phyloP scores from a whole-genome alignment of 1,284 basidiomycete species.

The Apiotrichum akiyoshidainum region DNA sequence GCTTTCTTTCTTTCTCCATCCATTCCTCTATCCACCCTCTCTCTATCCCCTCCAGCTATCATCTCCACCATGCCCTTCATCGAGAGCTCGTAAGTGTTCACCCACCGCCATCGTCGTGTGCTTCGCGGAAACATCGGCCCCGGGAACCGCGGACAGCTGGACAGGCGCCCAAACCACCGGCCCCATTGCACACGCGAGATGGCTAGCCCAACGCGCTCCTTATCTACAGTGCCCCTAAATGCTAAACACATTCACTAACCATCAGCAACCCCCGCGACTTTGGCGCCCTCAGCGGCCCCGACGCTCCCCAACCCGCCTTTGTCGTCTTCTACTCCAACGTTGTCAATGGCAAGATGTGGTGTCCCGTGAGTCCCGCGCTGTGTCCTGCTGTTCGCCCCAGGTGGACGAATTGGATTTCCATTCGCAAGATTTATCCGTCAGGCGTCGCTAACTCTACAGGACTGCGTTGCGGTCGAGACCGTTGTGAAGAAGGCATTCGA shows the following conservation, averaged over 20 bases:
- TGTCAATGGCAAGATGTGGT: slow-evolving; percentile 52
- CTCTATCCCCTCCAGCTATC: no score
- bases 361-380: slow-evolving; percentile 41
- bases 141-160: no score
- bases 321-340: slow-evolving; percentile 51
- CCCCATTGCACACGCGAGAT: not conserved
- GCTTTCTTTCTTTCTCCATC: not conserved
- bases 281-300: slow-evolving; percentile 40
- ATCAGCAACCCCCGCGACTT: slow-evolving; percentile 43
- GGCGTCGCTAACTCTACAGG: slow-evolving; percentile 53
- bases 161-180: no score
- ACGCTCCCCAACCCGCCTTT: slow-evolving; percentile 39
- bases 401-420: no score
- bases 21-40: no score
- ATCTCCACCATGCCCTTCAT: slow-evolving; percentile 13
- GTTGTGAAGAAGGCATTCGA: slow-evolving; percentile 61
- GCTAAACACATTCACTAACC: not conserved
- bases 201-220: not conserved
- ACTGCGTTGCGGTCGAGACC: slow-evolving; percentile 66
- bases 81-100: slow-evolving; percentile 16
- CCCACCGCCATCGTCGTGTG: not conserved
- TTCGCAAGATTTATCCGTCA: not conserved
- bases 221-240: not conserved
- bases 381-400: no score
- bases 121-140: not conserved